Base-by-base conservation (phyloP, 306 rosid genomes). In the Cotoneaster glaucophyllus region DNA sequence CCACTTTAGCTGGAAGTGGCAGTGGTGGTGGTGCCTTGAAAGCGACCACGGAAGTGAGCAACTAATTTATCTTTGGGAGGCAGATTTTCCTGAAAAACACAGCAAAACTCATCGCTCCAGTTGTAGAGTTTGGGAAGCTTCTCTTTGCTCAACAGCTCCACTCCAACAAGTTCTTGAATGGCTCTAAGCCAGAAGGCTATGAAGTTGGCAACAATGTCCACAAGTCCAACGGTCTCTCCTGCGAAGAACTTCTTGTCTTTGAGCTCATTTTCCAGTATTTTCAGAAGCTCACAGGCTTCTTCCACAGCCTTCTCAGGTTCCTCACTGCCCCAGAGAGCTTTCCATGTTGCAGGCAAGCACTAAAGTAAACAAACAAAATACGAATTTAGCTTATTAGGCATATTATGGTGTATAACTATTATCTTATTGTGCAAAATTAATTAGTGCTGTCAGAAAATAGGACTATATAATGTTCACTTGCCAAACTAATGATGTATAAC, bases 201-300 rank as follows among this genome's bases (percentile, higher is more conserved):
- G 77, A 54, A 67, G 48, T 39, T 29, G 5, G 77, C 88, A 5
- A 76, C 84, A 77, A 91, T 87, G 62, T 91, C 93, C 8, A 85
- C 87, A 3, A 85, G 19, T 4, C 89, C 89, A 41, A 90, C 5
- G 0, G 50, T 80, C 17, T 87, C 81, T 71, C 92, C 97, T 24
- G 90, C 97, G 64, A 91, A 91, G 58, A 82, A 91, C 73, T 69
- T 80, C 31, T 87, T 79, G 37, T 39, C 86, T 50, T 81, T 80
- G 31, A 91, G 72, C 81, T 91, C 92, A 3, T 86, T 75, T 78
- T 91, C 90, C 4, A 89, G 81, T 44, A 78, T 41, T 26, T 81
- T 50, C 11, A 85, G 75, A 62, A 64, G 71, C 73, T 81, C 86
- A 0, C 12, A 15, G 17, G 76, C 64, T 75, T 85, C 91, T 77